Base-by-base conservation (phyloP, 805 yeast species). In the Candida jianshihensis region DNA sequence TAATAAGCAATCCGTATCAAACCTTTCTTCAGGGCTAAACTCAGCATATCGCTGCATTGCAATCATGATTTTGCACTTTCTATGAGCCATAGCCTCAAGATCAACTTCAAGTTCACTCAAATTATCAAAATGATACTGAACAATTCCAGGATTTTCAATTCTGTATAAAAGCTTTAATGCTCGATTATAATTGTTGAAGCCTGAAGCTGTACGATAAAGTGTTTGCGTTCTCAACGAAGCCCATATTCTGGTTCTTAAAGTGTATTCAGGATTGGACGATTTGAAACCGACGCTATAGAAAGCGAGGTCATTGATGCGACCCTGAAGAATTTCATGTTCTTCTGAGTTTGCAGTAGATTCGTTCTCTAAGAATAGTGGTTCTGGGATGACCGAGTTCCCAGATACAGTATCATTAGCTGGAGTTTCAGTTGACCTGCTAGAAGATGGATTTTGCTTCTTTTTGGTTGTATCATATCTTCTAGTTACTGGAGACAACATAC, bases 211-310 rank as follows among this genome's bases (percentile, higher is more conserved):
- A 27, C 96, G 64, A 51, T 80, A 88, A 36, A 87, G 63, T 0
- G 96, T 87, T 53, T 87, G 96, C 2, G 85, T 74, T 49, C 95
- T 67, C 36, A 83, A 60, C 0, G 95, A 84, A 0, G 95, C 84
- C 96, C 96, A 87, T 2, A 86, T 70, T 51, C 95, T 67, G 0
- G 95, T 86, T 54, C 94, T 63, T 43, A 81, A 53, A 3, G 75
- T 70, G 46, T 71, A 75, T 37, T 77, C 78, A 0, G 83, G 78
- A 3, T 75, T 68, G 2, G 87, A 71, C 18, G 74, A 65, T 43
- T 77, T 80, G 58, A 81, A 85, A 0, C 95, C 95, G 44, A 83
- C 63, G 46, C 79, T 77, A 42, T 81, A 75, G 40, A 69, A 76
- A 1, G 94, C 90, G 22, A 84, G 53, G 41, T 84, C 88, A 42